phyloP scores from a whole-genome alignment of 2,329 filamentous ascomycete species.

The Aspergillus proliferans region DNA sequence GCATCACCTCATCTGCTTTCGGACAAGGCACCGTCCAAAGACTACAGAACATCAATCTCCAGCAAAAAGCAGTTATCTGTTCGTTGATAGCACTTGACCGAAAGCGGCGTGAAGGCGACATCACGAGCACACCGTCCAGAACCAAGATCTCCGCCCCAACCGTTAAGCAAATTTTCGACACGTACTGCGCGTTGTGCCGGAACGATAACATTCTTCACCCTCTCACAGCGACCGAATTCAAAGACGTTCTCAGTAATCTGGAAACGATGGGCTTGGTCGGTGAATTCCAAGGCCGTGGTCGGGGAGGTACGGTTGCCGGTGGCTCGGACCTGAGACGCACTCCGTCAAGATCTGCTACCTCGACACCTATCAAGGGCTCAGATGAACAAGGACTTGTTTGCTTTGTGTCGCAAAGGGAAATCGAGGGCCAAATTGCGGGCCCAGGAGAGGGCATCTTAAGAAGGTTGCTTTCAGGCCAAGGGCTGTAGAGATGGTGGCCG shows the following conservation, averaged over 20 bases:
- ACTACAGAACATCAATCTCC: conserved; percentile 80
- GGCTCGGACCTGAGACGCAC: conserved; percentile 52
- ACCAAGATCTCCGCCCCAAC: conserved; percentile 60
- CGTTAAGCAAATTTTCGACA: conserved; percentile 74
- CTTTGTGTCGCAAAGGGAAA: conserved; percentile 72
- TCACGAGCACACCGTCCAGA: conserved; percentile 55
- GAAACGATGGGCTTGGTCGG: conserved; percentile 80
- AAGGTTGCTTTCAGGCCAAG: conserved; percentile 34
- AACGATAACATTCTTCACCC: conserved; percentile 84
- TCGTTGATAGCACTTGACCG: conserved; percentile 82
- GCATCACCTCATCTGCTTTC: conserved; percentile 82
- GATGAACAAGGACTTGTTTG: conserved; percentile 77
- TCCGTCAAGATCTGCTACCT: conserved; percentile 60
- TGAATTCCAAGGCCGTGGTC: conserved; percentile 61
- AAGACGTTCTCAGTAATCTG: conserved; percentile 81
- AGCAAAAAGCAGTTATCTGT: conserved; percentile 93
- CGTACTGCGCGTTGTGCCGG: conserved; percentile 76
- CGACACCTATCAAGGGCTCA: conserved; percentile 46
- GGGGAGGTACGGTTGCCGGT: conserved; percentile 54
- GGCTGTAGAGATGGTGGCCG: conserved; percentile 18
- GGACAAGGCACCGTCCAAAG: conserved; percentile 81
- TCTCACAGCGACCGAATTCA: conserved; percentile 84
- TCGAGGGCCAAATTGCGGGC: conserved; percentile 61
- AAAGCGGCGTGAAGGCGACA: conserved; percentile 46
- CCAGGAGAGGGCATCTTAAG: conserved; percentile 45